Evolutionary conservation across 495 filamentous ascomycete species (phyloP), one percentile per base, ranked within the genome.

Genomic region (Xylaria venustula): DNA sequence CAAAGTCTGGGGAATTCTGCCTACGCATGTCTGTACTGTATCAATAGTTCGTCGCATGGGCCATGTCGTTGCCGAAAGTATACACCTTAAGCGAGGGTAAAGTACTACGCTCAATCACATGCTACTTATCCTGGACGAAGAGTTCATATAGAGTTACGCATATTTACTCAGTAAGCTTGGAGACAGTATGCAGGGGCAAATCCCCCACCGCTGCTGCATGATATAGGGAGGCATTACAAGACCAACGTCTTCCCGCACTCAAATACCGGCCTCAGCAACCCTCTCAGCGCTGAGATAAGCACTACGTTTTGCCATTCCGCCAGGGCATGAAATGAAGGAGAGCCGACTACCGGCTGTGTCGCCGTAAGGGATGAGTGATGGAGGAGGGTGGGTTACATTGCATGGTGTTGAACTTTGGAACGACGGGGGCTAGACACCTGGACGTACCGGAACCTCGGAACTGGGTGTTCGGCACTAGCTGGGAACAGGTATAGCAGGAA

Each of bases 371-470:
- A 5, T 8, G 15, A 1, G 34, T 32, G 25, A 5, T 34, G 30
- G 5, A 34, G 30, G 11, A 34, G 30, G 30, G 30, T 7, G 32
- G 53, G 53, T 45, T 45, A 34, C 40, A 45, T 55, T 45, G 53
- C 40, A 42, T 55, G 30, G n/a, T n/a, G n/a, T n/a, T n/a, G n/a
- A n/a, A n/a, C n/a, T n/a, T n/a, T n/a, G n/a, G n/a, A n/a, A n/a
- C n/a, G n/a, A n/a, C n/a, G n/a, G n/a, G n/a, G n/a, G n/a, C n/a
- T n/a, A n/a, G n/a, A n/a, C n/a, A n/a, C n/a, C n/a, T 40, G 22
- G 51, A 55, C 25, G 12, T 45, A 45, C 53, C 53, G 41, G 40
- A 45, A 37, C 17, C 26, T 32, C 53, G 53, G 53, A 44, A 55
- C 26, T 11, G 53, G n/a, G n/a, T n/a, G n/a, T 25, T 34, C 30